Percentiles rank a stretch among this genome's conserved stretches.
Evolutionary conservation across 208 protist species (phyloP).

Genomic region (Acanthamoeba culbertsoni): DNA sequence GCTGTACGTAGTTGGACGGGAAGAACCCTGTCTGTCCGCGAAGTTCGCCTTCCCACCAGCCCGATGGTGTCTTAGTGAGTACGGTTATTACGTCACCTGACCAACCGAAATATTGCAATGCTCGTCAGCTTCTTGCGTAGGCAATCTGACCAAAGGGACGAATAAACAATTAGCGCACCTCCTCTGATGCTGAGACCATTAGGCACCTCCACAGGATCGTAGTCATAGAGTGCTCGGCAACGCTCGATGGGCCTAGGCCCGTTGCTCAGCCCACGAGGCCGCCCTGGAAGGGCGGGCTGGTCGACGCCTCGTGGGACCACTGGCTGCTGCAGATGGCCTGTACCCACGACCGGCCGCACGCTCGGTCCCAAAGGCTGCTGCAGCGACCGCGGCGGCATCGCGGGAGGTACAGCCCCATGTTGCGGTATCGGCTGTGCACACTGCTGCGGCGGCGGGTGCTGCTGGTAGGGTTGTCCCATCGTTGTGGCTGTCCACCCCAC

Average conservation of each 20-base stretch:
- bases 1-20: neutral
- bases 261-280: too few species aligned
- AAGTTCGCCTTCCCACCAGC: too few species aligned
- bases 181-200: neutral
- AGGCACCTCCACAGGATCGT: neutral
- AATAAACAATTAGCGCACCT: neutral
- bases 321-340: neutral
- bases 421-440: neutral
- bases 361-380: neutral
- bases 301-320: neutral
- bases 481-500: neutral
- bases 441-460: neutral
- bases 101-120: neutral
- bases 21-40: too few species aligned
- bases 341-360: neutral
- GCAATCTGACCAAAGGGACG: neutral
- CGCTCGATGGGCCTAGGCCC: neutral
- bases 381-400: neutral
- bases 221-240: neutral
- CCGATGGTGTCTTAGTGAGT: conserved; percentile 5
- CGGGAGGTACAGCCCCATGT: neutral
- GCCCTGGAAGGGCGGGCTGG: neutral
- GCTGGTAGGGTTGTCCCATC: neutral
- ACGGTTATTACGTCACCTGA: neutral
- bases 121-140: neutral